phyloP scores from a whole-genome alignment of 768 basidiomycete genomes.

The Heimioporus sp. region DNA sequence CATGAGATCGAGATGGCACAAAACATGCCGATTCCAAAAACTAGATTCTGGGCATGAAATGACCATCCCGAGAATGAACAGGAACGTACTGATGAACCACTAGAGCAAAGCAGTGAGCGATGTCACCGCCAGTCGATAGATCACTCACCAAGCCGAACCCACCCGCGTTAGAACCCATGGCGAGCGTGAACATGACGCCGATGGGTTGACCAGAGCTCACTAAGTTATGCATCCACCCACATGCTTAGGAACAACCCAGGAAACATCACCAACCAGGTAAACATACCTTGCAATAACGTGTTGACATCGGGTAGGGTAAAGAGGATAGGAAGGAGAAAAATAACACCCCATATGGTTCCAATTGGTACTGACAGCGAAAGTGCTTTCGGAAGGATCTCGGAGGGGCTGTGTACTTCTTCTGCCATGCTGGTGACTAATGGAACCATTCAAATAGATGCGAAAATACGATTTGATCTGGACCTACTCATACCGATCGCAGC shows the following conservation, averaged over 20 bases:
- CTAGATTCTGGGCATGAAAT: slow-evolving; percentile 18
- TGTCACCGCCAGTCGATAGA: slow-evolving; percentile 1
- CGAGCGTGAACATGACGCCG: slow-evolving; percentile 58
- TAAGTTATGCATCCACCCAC: slow-evolving; percentile 11
- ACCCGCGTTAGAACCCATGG: slow-evolving; percentile 60
- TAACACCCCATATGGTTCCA: slow-evolving; percentile 46
- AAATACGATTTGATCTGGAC: slow-evolving; percentile 5
- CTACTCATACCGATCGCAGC: slow-evolving; percentile 63
- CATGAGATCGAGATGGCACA: slow-evolving; percentile 66
- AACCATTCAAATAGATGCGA: slow-evolving; percentile 1
- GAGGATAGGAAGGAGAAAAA: slow-evolving; percentile 60
- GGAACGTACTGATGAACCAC: slow-evolving; percentile 43
- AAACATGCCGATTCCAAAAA: slow-evolving; percentile 57
- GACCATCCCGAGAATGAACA: not conserved
- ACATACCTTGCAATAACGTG: slow-evolving; percentile 49
- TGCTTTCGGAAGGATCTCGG: slow-evolving; percentile 52
- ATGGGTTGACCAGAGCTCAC: slow-evolving; percentile 64
- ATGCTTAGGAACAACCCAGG: slow-evolving; percentile 2
- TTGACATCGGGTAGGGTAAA: slow-evolving; percentile 62
- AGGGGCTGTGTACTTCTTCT: slow-evolving; percentile 63
- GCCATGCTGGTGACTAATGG: slow-evolving; percentile 58
- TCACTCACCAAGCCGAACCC: slow-evolving; percentile 57
- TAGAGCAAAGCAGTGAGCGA: slow-evolving; percentile 4
- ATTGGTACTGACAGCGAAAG: slow-evolving; percentile 55
- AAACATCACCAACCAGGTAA: not conserved